A percentile compares a stretch with the other conserved stretches of the same genome.
Conservation (phyloP, 2,329 filamentous ascomycete species). For the Gaeumannomyces tritici region DNA sequence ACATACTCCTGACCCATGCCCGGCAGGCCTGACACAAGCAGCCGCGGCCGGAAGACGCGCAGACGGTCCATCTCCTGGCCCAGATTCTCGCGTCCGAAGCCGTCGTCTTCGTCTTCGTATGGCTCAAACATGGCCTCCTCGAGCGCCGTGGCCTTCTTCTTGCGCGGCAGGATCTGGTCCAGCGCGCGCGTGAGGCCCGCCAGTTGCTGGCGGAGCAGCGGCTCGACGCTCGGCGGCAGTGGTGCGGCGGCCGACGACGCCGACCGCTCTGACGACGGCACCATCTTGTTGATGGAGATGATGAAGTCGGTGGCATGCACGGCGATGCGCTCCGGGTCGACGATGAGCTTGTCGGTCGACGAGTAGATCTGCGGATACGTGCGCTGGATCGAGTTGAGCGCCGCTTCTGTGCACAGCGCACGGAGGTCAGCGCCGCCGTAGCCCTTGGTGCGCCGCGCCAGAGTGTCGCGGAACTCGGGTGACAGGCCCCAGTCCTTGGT, state of each 20-base stretch:
- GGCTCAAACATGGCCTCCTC: conserved; percentile 91
- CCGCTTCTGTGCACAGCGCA: conserved; percentile 90
- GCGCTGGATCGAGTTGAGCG: conserved; percentile 88
- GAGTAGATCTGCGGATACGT: conserved; percentile 95
- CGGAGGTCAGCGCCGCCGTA: conserved; percentile 89
- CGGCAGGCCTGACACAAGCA: conserved; percentile 70
- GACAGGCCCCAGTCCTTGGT: conserved; percentile 88
- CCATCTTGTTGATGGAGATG: conserved; percentile 91
- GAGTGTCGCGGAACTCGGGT: conserved; percentile 66
- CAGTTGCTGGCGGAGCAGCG: conserved; percentile 67
- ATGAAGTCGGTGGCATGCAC: conserved; percentile 94
- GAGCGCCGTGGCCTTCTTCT: conserved; percentile 78
- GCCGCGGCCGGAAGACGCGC: conserved; percentile 77
- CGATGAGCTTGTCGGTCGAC: conserved; percentile 79
- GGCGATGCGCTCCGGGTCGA: conserved; percentile 74
- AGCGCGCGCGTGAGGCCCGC: conserved; percentile 58
- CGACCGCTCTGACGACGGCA: conserved; percentile 88
- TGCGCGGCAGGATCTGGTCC: conserved; percentile 70
- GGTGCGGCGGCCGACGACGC: conserved; percentile 76
- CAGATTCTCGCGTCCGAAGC: conserved; percentile 74
- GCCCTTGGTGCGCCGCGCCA: conserved; percentile 86
- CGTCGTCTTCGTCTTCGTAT: conserved; percentile 70
- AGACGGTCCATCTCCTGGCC: conserved; percentile 75
- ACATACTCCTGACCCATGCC: conserved; percentile 91
- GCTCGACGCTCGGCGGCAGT: conserved; percentile 69